These are phyloP conservation scores for Heliosperma pusillum DNA, from an alignment of 148 eudicot genomes.

Conservation along the genomic window DNA sequence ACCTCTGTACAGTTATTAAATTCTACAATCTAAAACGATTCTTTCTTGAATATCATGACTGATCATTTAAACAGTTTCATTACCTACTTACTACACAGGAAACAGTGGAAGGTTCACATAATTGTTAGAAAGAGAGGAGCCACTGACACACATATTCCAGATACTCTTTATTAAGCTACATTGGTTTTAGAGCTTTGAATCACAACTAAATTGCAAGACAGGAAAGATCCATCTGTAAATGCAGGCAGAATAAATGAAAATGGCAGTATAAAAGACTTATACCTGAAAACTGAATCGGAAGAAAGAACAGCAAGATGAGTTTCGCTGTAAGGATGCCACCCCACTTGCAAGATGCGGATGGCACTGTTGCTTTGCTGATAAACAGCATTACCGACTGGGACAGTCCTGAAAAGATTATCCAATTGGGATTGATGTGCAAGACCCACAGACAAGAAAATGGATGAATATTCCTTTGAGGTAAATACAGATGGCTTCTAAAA, in stretches of 20 bases:
- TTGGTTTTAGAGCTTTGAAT: neutral
- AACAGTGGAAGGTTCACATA: neutral
- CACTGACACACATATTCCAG: neutral
- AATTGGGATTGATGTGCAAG: neutral
- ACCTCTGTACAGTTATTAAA: neutral
- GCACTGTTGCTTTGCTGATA: conserved; percentile 48
- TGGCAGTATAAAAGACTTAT: neutral
- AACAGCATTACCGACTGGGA: conserved; percentile 57
- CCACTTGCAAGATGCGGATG: conserved; percentile 55
- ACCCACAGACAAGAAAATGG: neutral
- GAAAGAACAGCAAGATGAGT: conserved; percentile 84
- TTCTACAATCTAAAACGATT: too few relatives aligned
- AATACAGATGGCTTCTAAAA: neutral
- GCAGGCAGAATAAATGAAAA: neutral
- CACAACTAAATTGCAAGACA: neutral
- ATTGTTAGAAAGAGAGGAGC: neutral
- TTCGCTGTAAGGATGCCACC: conserved; percentile 89
- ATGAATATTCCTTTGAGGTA: neutral
- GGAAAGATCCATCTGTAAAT: neutral
- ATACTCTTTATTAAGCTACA: neutral
- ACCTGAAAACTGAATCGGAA: conserved; percentile 98
- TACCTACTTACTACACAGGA: neutral
- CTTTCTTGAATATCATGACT: neutral
- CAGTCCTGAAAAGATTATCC: conserved; percentile 49
- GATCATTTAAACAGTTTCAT: neutral